phyloP scores from a whole-genome alignment of 441 rosid species.

The Adansonia grandidieri region DNA sequence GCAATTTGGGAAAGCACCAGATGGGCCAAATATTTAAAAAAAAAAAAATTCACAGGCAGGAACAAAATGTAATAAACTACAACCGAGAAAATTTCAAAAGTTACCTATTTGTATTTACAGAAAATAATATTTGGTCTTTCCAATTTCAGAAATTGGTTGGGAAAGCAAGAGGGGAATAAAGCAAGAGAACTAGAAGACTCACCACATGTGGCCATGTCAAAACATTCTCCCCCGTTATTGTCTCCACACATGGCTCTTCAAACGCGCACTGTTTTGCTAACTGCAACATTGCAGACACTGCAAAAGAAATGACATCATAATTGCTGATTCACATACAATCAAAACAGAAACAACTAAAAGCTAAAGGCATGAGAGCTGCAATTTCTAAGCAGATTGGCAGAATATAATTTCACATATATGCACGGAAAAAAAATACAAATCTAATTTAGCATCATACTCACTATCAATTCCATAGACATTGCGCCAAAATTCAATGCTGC shows the following conservation, averaged over 20 bases:
- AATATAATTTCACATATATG: background rate
- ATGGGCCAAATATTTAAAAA: background rate
- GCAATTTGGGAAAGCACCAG: background rate
- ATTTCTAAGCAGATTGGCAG: background rate
- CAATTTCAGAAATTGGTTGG: background rate
- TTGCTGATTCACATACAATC: background rate
- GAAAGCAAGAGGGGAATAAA: background rate
- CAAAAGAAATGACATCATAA: slow-evolving; percentile 35
- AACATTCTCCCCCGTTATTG: slow-evolving; percentile 83
- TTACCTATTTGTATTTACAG: background rate
- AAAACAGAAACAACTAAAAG: slow-evolving; percentile 14
- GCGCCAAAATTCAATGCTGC: slow-evolving; percentile 96
- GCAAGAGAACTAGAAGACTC: slow-evolving; percentile 36
- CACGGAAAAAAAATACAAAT: background rate
- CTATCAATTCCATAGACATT: slow-evolving; percentile 98
- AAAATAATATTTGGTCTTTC: background rate
- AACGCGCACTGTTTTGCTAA: slow-evolving; percentile 95
- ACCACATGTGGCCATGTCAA: slow-evolving; percentile 99
- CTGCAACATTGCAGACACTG: slow-evolving; percentile 98
- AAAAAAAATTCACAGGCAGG: background rate
- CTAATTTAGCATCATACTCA: slow-evolving; percentile 48
- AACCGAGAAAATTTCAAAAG: background rate
- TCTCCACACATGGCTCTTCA: slow-evolving; percentile 96
- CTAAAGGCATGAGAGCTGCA: background rate
- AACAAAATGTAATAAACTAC: background rate